Evolutionary conservation across 768 basidiomycete genomes (phyloP).

Genomic region (Kwoniella bestiolae): DNA sequence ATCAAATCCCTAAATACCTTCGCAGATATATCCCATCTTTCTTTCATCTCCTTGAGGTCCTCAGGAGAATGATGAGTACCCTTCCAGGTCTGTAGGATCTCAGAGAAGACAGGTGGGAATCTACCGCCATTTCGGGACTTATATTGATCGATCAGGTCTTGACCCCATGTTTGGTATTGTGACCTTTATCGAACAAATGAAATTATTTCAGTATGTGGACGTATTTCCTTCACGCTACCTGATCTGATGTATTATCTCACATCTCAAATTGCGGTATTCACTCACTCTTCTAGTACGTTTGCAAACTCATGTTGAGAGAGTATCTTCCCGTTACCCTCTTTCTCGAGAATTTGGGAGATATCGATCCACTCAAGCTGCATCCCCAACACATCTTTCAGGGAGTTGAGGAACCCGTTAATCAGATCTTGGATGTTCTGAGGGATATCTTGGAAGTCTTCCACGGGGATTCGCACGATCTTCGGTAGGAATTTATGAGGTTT

Average conservation of each 20-base stretch:
- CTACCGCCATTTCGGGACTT: slow-evolving; percentile 31
- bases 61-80: neutral
- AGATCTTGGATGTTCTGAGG: neutral
- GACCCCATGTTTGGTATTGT: neutral
- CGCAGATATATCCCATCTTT: neutral
- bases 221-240: too few relatives aligned
- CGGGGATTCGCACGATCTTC: neutral
- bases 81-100: neutral
- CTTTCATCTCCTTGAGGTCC: slow-evolving; percentile 25
- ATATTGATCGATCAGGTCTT: slow-evolving; percentile 9
- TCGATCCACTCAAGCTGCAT: neutral
- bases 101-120: slow-evolving; percentile 16
- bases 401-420: neutral
- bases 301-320: neutral
- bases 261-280: neutral
- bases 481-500: neutral
- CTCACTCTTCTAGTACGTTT: neutral
- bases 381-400: neutral
- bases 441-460: neutral
- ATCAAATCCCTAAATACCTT: neutral
- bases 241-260: too few relatives aligned
- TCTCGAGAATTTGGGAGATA: neutral
- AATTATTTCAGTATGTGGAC: too few relatives aligned
- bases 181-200: too few relatives aligned
- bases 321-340: neutral